These are phyloP conservation scores for Triticum aestivum DNA, from an alignment of 176 grass and related monocot species.

Conservation along the genomic window IWGSC_CS_RefSeq_v2.1 NC_057794.1:31934961-31935460, in stretches of 20 bases:
- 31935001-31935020: conserved; percentile 3
- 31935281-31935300: not conserved
- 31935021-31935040: not conserved
- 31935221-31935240: not conserved
- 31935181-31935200: not conserved
- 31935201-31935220: not conserved
- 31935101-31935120: not conserved
- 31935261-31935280: not conserved
- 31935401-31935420: not conserved
- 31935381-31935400: not conserved
- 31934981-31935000: conserved; percentile 12
- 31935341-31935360: not conserved
- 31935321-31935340: not conserved
- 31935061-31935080: not conserved
- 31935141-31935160: not conserved
- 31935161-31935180: not conserved
- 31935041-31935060: conserved; percentile 8
- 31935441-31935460: not conserved
- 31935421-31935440: not conserved
- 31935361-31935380: not conserved
- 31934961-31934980: not conserved
- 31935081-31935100: not conserved
- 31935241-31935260: not conserved
- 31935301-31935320: not conserved
- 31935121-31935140: not conserved